Conservation (phyloP, 805 yeast genomes). For the Yamadazyma nakazawae region DNA sequence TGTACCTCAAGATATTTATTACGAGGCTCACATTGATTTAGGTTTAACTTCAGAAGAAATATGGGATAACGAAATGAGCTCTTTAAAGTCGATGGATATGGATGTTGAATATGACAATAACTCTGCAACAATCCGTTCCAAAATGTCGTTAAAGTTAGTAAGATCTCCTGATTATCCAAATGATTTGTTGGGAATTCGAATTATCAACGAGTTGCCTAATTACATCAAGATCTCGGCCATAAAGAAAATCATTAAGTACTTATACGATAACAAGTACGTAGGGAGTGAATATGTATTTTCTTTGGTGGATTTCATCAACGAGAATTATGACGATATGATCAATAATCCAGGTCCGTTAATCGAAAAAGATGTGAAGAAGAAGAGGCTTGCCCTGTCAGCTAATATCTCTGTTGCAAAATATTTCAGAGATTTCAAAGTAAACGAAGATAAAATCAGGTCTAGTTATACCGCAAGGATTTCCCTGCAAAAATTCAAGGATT, state of each 20-base stretch:
- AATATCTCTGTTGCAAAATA: neutral
- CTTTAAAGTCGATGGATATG: slow-evolving; percentile 11
- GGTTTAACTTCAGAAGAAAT: slow-evolving; percentile 12
- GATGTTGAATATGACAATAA: slow-evolving; percentile 4
- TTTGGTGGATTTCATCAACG: slow-evolving; percentile 76
- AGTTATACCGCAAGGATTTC: slow-evolving; percentile 23
- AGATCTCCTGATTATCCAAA: slow-evolving; percentile 53
- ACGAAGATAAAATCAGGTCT: slow-evolving; percentile 16
- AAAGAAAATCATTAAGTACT: slow-evolving; percentile 42
- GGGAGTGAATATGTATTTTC: slow-evolving; percentile 72
- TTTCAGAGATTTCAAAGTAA: slow-evolving; percentile 6
- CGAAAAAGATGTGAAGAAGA: neutral
- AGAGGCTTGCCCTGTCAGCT: neutral
- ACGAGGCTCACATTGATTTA: slow-evolving; percentile 15
- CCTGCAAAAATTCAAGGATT: slow-evolving; percentile 28
- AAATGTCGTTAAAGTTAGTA: slow-evolving; percentile 11
- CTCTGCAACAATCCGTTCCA: neutral
- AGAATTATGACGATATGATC: slow-evolving; percentile 53
- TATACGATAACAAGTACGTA: slow-evolving; percentile 42
- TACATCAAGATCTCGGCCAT: slow-evolving; percentile 63
- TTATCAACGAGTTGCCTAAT: slow-evolving; percentile 56
- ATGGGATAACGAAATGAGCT: slow-evolving; percentile 12
- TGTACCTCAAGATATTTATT: slow-evolving; percentile 14
- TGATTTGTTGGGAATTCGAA: slow-evolving; percentile 65
- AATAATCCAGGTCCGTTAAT: slow-evolving; percentile 72